Evolutionary conservation across 257 asterid genomes (phyloP), one percentile per base, ranked within the genome.

Genomic region (Agastache rugosa): DNA sequence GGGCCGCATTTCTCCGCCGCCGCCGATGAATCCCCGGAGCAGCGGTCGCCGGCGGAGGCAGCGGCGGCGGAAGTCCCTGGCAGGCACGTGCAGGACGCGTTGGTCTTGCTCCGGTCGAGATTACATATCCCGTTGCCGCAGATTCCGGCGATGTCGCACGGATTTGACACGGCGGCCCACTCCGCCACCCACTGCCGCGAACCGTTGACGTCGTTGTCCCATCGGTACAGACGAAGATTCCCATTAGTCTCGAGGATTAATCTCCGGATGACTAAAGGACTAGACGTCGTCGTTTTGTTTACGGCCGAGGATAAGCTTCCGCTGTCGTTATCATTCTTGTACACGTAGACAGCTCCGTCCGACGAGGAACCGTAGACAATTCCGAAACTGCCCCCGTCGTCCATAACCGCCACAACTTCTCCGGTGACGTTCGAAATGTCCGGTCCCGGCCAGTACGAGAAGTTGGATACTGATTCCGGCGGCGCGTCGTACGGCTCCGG

Each of bases 141-240:
- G 39, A 87, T 86, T 0, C 97, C 98, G 41, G 94, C 92, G 56
- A 93, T 91, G 51, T 65, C 86, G 70, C 98, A 91, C 0, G 96
- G 98, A 20, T 83, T 91, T 11, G 97, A 89, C 41, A 88, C 96
- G 0, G 97, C 97, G 2, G 97, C 97, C 98, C 98, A 91, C 71
- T 93, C 98, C 3, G 95, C 74, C 10, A 91, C 97, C 97, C 98
- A 93, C 64, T 86, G 95, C 8, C 85, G 78, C 0, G 98, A 86
- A 10, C 97, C 98, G 37, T 91, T 89, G 17, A 89, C 88, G 75
- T 91, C 90, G 31, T 81, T 75, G 69, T 88, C 98, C 98, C 98
- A 91, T 50, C 96, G 76, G 42, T 93, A 91, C 67, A 93, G 29
- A 8, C 97, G 82, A 19, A 93, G 78, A 71, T 93, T 93, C 19